Conservation (phyloP, 257 asterid genomes). For the Petunia axillaris region DNA sequence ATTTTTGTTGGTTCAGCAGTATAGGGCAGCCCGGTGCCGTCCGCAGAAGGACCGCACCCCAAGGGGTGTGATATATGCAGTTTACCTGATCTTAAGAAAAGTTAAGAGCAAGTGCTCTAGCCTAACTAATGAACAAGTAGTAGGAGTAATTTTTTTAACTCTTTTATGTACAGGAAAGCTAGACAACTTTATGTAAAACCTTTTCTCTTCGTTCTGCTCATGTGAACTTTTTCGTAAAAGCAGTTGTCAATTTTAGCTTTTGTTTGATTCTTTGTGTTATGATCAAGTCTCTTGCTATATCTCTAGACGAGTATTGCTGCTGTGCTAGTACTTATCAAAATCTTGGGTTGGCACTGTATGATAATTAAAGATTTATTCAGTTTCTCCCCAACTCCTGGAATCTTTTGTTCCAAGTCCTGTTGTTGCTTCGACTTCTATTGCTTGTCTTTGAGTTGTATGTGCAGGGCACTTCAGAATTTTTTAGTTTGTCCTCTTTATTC, state of each 20-base stretch:
- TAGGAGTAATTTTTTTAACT: not conserved
- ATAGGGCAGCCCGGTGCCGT: no score
- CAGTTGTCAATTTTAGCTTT: not conserved
- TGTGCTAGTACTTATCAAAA: not conserved
- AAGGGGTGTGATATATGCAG: no score
- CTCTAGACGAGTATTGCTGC: not conserved
- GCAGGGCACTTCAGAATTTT: not conserved
- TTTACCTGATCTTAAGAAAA: not conserved
- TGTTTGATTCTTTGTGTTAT: not conserved
- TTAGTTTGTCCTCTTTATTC: not conserved
- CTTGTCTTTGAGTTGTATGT: not conserved
- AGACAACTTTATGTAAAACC: not conserved
- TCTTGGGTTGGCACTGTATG: not conserved
- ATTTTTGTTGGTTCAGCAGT: not conserved
- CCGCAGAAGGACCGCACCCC: no score
- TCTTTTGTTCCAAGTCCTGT: no score
- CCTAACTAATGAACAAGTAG: not conserved
- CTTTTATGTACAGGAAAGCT: not conserved
- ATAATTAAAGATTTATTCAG: not conserved
- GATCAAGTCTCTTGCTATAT: not conserved
- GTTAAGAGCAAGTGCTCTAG: not conserved
- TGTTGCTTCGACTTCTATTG: no score
- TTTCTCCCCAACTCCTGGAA: no score
- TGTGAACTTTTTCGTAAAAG: not conserved
- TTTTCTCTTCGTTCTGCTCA: not conserved